Base-by-base conservation (phyloP, 257 asterid species). In the Echites panduratus region DNA sequence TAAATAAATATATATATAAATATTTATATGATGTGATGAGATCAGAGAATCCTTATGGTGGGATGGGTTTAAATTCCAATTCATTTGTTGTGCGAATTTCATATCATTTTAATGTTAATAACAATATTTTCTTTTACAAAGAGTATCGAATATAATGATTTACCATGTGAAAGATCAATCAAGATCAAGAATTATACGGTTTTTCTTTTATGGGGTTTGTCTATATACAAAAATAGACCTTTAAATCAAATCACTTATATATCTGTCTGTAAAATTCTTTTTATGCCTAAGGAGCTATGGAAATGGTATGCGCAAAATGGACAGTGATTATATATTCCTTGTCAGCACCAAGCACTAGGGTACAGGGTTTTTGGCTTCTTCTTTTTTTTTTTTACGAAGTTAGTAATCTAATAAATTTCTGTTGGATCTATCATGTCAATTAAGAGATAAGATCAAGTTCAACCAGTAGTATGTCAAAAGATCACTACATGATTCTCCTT, bases 11-110 rank as follows among this genome's bases (percentile, higher is more conserved):
- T n/a, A n/a, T n/a, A n/a, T n/a, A n/a, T n/a, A 49, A 49, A 32
- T 32, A 49, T 49, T 12, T 40, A 35, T 35, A 48, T 43, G 63
- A 50, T 16, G 65, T 72, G 78, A 26, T 72, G 73, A 77, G 52
- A 64, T 71, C 73, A 68, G 29, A 56, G 80, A 77, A 77, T 77
- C 76, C 43, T n/a, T 50, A 43, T 71, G 41, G 73, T 77, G 76
- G 70, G 65, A 70, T 64, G 68, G 68, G 62, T 70, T 35, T 20
- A 41, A 68, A 67, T 70, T n/a, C 27, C 27, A 43, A 14, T 64
- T 64, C 40, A 14, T n/a, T n/a, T 63, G 20, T 32, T 26, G 47
- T 29, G 52, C 16, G 26, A 41, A 16, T 27, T 71, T 54, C 38
- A 32, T 3, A 32, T 32, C 14, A 27, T 22, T 59, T 57, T 56